Conservation (phyloP, 768 basidiomycete genomes). For the Fibroporia radiculosa region DNA sequence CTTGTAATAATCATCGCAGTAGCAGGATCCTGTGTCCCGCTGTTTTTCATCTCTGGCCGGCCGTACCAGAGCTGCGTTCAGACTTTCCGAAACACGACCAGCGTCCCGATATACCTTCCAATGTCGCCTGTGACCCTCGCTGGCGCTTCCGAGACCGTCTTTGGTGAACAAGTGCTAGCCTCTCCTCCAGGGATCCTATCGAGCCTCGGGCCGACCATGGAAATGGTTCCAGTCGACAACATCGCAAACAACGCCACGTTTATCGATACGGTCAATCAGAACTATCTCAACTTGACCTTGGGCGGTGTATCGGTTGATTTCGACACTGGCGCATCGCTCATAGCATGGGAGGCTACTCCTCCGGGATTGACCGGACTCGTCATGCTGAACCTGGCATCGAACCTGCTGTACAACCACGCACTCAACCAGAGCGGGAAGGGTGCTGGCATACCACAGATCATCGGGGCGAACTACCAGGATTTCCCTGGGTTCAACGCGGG, state of each 20-base stretch:
- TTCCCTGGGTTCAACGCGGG: slow-evolving; percentile 52
- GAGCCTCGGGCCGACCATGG: slow-evolving; percentile 36
- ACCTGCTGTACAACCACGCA: slow-evolving; percentile 57
- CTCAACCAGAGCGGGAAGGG: slow-evolving; percentile 42
- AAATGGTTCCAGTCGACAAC: slow-evolving; percentile 29
- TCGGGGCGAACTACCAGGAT: slow-evolving; percentile 46
- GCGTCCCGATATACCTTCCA: slow-evolving; percentile 49
- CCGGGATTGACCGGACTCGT: slow-evolving; percentile 51
- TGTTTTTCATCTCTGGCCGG: slow-evolving; percentile 51
- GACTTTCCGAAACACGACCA: slow-evolving; percentile 28
- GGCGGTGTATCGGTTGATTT: slow-evolving; percentile 65
- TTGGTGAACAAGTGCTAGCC: slow-evolving; percentile 32
- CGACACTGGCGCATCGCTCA: slow-evolving; percentile 38
- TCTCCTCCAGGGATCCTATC: slow-evolving; percentile 47
- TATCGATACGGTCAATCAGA: slow-evolving; percentile 38
- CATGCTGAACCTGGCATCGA: slow-evolving; percentile 62
- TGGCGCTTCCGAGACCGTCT: not conserved
- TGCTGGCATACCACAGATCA: slow-evolving; percentile 37
- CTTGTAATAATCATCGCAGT: slow-evolving; percentile 42
- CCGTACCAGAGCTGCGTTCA: slow-evolving; percentile 41
- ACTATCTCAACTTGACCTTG: slow-evolving; percentile 47
- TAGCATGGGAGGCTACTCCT: slow-evolving; percentile 67
- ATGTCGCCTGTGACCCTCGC: slow-evolving; percentile 24
- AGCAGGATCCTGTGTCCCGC: slow-evolving; percentile 58
- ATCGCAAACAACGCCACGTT: slow-evolving; percentile 56